Base-by-base conservation (phyloP, 805 yeast genomes). In the Blastobotrys parvus region DNA sequence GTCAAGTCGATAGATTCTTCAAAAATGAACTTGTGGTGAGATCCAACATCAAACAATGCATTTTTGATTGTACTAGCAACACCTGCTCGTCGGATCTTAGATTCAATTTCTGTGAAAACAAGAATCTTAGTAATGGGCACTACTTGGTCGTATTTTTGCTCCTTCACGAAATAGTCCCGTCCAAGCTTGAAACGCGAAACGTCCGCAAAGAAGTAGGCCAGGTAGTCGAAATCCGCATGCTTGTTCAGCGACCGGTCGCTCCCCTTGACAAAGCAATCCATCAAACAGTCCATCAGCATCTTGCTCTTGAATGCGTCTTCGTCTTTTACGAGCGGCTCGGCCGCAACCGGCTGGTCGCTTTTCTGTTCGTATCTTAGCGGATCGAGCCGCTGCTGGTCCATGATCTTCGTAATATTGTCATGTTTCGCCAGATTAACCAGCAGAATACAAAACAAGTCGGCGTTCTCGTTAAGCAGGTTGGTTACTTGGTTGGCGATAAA, bases 61-160 rank as follows among this genome's bases (percentile, higher is more conserved):
- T 90, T 90, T 61, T 92, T 90, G 53, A 92, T 84, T 1, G 96
- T 83, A 3, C 94, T 82, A 1, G 94, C 94, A 31, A 86, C 89
- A 57, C 95, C 97, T 59, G 83, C 89, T 63, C 97, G 75, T 65
- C 97, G 78, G 20, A 77, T 76, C 54, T 77, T 77, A 11, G 85
- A 71, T 51, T 79, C 82, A 55, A 79, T 77, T 57, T 85, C 89
- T 3, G 96, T 82, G 64, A 87, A 88, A 0, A 79, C 92, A 46
- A 85, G 68, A 21, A 88, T 63, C 58, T 86, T 86, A n/a, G 88
- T 77, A 18, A 87, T 63, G 29, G 95, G 95, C 15, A 83, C 79
- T 16, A 84, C 81, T 16, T 63, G 68, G 58, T 87, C 95, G 57
- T 86, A 86, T 3, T 58, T 70, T 64, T 84, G 94, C 51, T 72